Percentiles rank a stretch among this genome's conserved stretches.
Evolutionary conservation across 2,329 filamentous ascomycete species (phyloP).

Genomic region (Fonsecaea erecta): DNA sequence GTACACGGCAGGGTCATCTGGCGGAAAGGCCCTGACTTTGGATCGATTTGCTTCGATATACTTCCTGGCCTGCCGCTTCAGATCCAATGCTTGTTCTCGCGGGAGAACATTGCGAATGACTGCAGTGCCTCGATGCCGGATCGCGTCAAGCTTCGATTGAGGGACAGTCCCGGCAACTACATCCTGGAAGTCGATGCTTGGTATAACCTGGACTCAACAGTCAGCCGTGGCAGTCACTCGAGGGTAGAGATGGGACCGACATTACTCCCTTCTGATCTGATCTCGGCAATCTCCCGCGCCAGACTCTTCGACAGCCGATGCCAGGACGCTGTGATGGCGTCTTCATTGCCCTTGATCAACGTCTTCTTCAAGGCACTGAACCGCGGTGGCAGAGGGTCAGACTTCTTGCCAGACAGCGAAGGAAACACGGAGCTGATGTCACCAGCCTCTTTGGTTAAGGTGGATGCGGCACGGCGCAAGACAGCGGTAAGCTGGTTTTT

Average conservation of each 20-base stretch:
- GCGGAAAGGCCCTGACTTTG: constrained; percentile 64
- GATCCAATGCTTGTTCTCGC: constrained; percentile 64
- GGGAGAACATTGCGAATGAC: constrained; percentile 70
- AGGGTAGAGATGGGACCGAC: constrained; percentile 38
- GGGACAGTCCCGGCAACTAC: constrained; percentile 46
- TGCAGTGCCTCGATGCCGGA: constrained; percentile 65
- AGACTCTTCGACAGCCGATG: constrained; percentile 48
- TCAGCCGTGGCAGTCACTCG: background rate
- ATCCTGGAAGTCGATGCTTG: constrained; percentile 49
- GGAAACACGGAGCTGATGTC: constrained; percentile 57
- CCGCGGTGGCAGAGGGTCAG: constrained; percentile 48
- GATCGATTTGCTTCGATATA: constrained; percentile 67
- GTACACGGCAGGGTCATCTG: constrained; percentile 70
- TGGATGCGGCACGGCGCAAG: constrained; percentile 36
- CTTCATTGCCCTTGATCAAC: constrained; percentile 48
- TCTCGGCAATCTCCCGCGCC: constrained; percentile 48
- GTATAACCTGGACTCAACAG: constrained; percentile 44
- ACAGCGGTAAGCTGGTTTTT: constrained; percentile 14
- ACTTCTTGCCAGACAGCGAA: constrained; percentile 50
- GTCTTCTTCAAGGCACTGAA: constrained; percentile 49
- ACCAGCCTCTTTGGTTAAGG: constrained; percentile 50
- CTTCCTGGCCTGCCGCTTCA: constrained; percentile 67
- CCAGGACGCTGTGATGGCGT: constrained; percentile 49
- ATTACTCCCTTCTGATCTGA: constrained; percentile 48
- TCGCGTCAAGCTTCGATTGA: constrained; percentile 51